These are phyloP conservation scores for Wallemia mellicola DNA, from an alignment of 1,284 basidiomycete species.

Conservation along the genomic window DNA sequence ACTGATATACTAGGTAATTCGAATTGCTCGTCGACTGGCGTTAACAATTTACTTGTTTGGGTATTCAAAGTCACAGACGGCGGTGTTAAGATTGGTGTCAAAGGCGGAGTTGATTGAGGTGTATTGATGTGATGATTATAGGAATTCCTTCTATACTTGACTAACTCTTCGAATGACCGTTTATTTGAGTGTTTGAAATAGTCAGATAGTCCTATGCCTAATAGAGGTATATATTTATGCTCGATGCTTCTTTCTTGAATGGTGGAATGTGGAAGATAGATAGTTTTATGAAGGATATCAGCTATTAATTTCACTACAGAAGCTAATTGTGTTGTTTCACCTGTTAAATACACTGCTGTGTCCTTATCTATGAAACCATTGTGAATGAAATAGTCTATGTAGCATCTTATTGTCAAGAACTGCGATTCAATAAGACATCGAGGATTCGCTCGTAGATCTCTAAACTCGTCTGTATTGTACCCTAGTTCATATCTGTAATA, in stretches of 20 bases:
- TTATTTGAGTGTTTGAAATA: not conserved
- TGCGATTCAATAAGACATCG: not conserved
- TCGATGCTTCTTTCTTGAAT: not conserved
- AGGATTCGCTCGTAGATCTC: not conserved
- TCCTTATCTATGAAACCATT: not conserved
- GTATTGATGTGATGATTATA: not conserved
- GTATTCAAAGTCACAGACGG: not conserved
- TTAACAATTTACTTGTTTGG: not conserved
- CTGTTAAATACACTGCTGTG: not conserved
- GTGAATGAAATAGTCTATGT: not conserved
- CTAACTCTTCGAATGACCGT: not conserved
- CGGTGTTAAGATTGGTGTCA: not conserved
- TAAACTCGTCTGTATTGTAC: not conserved
- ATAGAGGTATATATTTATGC: not conserved
- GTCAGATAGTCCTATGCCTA: not conserved
- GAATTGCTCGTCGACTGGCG: not conserved
- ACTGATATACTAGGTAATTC: not conserved
- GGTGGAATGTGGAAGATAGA: not conserved
- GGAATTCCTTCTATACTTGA: not conserved
- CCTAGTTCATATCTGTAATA: not conserved
- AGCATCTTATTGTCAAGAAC: not conserved
- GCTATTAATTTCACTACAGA: not conserved
- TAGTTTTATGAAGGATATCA: not conserved
- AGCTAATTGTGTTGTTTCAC: not conserved
- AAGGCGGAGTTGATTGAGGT: not conserved